Evolutionary conservation across 805 yeast genomes (phyloP).

Genomic region (Suhomyces emberorum): DNA sequence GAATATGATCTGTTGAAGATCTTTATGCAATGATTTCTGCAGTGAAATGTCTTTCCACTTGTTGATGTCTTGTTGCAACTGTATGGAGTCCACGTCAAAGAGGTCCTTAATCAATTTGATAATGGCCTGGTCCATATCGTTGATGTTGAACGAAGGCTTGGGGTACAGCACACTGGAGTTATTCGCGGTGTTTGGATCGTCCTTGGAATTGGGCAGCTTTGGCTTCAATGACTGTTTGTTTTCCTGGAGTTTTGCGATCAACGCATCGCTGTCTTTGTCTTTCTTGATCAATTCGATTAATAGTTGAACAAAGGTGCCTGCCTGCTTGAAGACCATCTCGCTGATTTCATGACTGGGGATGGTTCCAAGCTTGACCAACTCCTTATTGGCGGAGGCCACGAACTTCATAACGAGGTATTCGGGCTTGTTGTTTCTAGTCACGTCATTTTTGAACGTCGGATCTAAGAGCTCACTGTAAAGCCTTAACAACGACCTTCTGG

Average conservation of each 20-base stretch:
- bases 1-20: conserved; percentile 30
- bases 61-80: conserved; percentile 54
- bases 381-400: conserved; percentile 52
- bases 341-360: conserved; percentile 25
- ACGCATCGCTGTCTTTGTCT: conserved; percentile 36
- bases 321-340: conserved; percentile 33
- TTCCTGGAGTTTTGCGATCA: conserved; percentile 42
- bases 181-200: neutral
- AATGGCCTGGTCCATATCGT: conserved; percentile 52
- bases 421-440: conserved; percentile 29
- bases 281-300: conserved; percentile 34
- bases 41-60: conserved; percentile 38
- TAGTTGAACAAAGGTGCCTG: conserved; percentile 34
- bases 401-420: conserved; percentile 52
- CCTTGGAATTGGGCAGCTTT: conserved; percentile 5
- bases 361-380: conserved; percentile 41
- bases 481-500: conserved; percentile 57
- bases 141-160: conserved; percentile 50
- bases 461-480: conserved; percentile 60
- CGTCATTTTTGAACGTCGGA: conserved; percentile 38
- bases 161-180: conserved; percentile 18
- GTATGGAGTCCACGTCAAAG: conserved; percentile 46
- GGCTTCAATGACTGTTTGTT: conserved; percentile 39
- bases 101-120: conserved; percentile 41
- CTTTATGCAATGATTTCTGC: conserved; percentile 38